A percentile compares a stretch with the other conserved stretches of the same genome.
phyloP scores from a whole-genome alignment of 768 basidiomycete genomes.

The Agrocybe pediades region DNA sequence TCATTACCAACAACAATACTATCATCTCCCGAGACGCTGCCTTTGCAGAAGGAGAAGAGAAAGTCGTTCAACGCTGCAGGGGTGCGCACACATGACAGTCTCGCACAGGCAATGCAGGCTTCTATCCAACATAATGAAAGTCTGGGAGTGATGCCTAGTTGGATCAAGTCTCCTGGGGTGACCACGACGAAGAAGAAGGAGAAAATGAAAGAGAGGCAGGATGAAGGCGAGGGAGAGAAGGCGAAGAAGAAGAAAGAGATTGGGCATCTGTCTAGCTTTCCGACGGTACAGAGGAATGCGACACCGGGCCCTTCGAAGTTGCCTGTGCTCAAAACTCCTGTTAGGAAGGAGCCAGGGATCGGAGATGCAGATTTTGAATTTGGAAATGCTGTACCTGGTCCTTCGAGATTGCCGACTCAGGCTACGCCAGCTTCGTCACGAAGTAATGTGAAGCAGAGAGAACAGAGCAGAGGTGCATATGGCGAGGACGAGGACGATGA shows the following conservation, averaged over 20 bases:
- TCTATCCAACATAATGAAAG: slow-evolving; percentile 15
- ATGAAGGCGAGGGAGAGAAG: not conserved
- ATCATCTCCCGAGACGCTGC: too few species aligned
- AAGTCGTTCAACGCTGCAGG: not conserved
- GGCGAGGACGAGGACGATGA: too few species aligned
- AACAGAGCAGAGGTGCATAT: not conserved
- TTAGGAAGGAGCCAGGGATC: too few species aligned
- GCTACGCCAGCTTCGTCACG: not conserved
- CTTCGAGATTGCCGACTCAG: not conserved
- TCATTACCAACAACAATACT: too few species aligned
- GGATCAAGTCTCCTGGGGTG: not conserved
- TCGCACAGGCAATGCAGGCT: slow-evolving; percentile 15
- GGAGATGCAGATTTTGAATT: not conserved
- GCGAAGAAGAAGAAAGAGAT: not conserved
- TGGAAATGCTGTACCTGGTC: not conserved
- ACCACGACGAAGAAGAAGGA: not conserved
- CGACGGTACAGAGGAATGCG: not conserved
- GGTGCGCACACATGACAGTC: not conserved
- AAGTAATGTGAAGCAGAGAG: not conserved
- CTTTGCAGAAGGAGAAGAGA: not conserved
- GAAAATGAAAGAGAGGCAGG: not conserved
- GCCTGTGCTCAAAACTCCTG: too few species aligned
- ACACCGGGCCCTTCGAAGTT: not conserved
- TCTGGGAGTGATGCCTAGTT: slow-evolving; percentile 5
- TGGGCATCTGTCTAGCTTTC: too few species aligned